phyloP scores from a whole-genome alignment of 1,284 basidiomycete genomes.

The Cutaneotrichosporon arboriforme region DNA sequence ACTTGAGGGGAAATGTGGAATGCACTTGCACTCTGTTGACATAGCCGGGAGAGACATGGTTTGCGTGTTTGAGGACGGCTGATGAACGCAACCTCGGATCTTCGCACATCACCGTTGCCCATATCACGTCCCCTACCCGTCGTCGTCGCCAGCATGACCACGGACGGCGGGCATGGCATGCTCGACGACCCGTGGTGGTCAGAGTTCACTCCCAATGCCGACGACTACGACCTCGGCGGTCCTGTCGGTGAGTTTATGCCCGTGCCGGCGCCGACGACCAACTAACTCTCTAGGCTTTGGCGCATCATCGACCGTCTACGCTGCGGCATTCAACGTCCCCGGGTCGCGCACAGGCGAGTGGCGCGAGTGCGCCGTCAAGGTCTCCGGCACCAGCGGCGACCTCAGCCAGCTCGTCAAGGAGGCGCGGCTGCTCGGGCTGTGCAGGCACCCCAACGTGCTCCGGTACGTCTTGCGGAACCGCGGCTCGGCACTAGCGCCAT shows the following conservation, averaged over 20 bases:
- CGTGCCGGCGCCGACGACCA: neutral
- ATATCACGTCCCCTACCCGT: too few species aligned
- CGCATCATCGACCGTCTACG: constrained; percentile 39
- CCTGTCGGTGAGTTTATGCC: constrained; percentile 28
- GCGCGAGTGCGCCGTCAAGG: constrained; percentile 37
- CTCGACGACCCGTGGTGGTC: constrained; percentile 32
- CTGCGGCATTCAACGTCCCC: constrained; percentile 26
- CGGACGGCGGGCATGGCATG: constrained; percentile 21
- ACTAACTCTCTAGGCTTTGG: constrained; percentile 34
- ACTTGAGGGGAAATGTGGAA: too few species aligned
- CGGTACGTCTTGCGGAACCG: constrained; percentile 16
- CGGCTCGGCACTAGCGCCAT: neutral
- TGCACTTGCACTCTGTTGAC: too few species aligned
- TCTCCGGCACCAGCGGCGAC: constrained; percentile 34
- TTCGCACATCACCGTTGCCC: neutral
- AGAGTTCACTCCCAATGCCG: constrained; percentile 26
- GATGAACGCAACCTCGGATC: neutral
- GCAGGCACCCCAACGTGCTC: constrained; percentile 40
- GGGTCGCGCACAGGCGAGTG: constrained; percentile 7
- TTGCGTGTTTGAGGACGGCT: too few species aligned
- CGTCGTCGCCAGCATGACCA: neutral
- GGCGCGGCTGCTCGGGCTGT: constrained; percentile 31
- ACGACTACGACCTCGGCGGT: constrained; percentile 35
- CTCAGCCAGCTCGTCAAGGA: constrained; percentile 33
- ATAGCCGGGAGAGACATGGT: too few species aligned